Evolutionary conservation across 495 filamentous ascomycete genomes (phyloP), one percentile per base, ranked within the genome.

Genomic region (Collariella sp.): DNA sequence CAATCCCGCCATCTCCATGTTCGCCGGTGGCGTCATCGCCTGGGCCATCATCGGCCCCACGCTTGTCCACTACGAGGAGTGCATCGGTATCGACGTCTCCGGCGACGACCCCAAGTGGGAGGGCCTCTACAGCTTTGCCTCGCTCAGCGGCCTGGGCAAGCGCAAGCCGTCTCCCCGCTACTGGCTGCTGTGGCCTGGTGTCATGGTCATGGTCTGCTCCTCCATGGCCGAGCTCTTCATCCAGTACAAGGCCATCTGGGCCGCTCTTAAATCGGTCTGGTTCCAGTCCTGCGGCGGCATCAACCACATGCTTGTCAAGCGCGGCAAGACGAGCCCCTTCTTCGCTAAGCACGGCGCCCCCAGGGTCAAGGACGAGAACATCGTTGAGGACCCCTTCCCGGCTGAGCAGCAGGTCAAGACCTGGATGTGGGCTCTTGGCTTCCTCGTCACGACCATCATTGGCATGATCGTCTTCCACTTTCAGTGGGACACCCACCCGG

Each of bases 171-270:
- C 72, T 6, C 82, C 82, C 15, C 71, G 82, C 7, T 85, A 83
- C 60, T 85, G 83, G 82, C 69, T 85, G 0, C 68, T 85, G 5
- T 85, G 82, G 82, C 82, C 82, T 29, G 75, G 82, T 56, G 83
- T 86, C 20, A 72, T 85, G 67, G 67, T 79, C 55, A 83, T 86
- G 79, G 76, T 86, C 44, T 78, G 71, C 46, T 69, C 72, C 9
- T 81, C 79, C 15, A 79, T 85, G 62, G 77, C 79, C 20, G 79
- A 86, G 64, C 70, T 84, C 15, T 67, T 76, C 18, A 70, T 83
- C 15, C 80, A 86, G 57, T 84, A 79, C 61, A 79, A 78, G 60
- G 72, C 83, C 44, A 74, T 86, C 57, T 74, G 67, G 52, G 70
- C 72, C 42, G 81, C 75, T 12, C 58, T 72, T 38, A 78, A 72